Evolutionary conservation across 306 rosid species (phyloP), one percentile per base, ranked within the genome.

Genomic region (Rosa persica): DNA sequence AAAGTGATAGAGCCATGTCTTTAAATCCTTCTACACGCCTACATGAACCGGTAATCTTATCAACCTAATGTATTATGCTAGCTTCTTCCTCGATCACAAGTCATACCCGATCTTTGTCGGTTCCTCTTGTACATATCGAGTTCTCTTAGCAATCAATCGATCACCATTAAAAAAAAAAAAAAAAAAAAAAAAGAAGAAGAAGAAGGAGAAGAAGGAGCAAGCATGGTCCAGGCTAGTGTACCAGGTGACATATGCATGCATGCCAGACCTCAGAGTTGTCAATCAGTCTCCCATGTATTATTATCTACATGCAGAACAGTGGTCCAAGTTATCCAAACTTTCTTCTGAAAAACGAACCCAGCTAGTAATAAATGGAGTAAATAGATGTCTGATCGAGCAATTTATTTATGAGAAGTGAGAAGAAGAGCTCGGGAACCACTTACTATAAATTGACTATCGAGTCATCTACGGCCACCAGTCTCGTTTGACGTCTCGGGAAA

Each of bases 181-280:
- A n/a, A n/a, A n/a, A n/a, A n/a, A n/a, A n/a, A n/a, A 60, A 11
- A 4, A 5, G 11, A 23, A 12, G 12, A 8, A 43, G 46, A 43
- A 43, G 10, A 43, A 43, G 9, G 7, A 25, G n/a, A n/a, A n/a
- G n/a, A n/a, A n/a, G n/a, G n/a, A 38, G 13, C 23, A 34, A 15
- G 44, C 44, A 36, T 65, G 70, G 70, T 65, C 70, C 70, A 65
- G 42, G 42, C 68, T 62, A 9, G 20, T 20, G 68, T 34, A 20
- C 68, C 20, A 17, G 30, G 43, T 65, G 46, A 65, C 70, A 36
- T 6, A 65, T 65, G 70, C 23, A 65, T 65, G 23, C 23, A 38
- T 36, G 70, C 44, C 67, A 36, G 70, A 16, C 12, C 70, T 65
- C 22, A 65, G 46, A 65, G 70, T 23, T 65, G 17, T 65, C 67